phyloP scores from a whole-genome alignment of 805 yeast species.

The Sporopachydermia lactativora region DNA sequence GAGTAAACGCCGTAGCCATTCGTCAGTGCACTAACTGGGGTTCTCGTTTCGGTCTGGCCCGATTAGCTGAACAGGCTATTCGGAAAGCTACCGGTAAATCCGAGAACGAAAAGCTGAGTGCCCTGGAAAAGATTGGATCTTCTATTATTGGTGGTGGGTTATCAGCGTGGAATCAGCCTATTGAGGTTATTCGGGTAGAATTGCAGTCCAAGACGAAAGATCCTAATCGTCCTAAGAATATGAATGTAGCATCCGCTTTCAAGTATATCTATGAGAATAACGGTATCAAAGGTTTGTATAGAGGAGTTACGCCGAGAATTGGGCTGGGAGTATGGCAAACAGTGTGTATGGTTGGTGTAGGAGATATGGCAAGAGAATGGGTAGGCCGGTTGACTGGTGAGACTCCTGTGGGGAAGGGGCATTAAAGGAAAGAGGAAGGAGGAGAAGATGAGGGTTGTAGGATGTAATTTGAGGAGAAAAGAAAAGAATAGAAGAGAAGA shows the following conservation, averaged over 20 bases:
- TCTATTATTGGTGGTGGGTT: slow-evolving; percentile 94
- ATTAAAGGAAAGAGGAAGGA: slow-evolving; percentile 9
- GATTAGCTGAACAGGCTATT: slow-evolving; percentile 82
- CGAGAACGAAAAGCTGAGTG: slow-evolving; percentile 46
- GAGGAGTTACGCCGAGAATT: slow-evolving; percentile 95
- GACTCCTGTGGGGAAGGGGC: slow-evolving; percentile 29
- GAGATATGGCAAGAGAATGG: slow-evolving; percentile 76
- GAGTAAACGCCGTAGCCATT: slow-evolving; percentile 97
- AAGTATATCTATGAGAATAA: slow-evolving; percentile 70
- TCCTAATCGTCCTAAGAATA: slow-evolving; percentile 89
- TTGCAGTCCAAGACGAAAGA: slow-evolving; percentile 93
- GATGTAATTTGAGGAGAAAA: neutral
- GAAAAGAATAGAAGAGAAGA: neutral
- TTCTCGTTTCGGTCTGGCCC: slow-evolving; percentile 83
- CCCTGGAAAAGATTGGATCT: slow-evolving; percentile 71
- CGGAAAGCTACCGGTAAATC: slow-evolving; percentile 48
- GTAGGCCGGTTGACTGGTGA: slow-evolving; percentile 53
- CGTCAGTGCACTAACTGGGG: slow-evolving; percentile 99
- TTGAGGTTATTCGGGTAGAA: slow-evolving; percentile 94
- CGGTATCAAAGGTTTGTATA: slow-evolving; percentile 82
- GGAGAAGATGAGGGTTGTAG: neutral
- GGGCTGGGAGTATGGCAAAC: slow-evolving; percentile 98
- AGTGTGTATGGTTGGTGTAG: slow-evolving; percentile 95
- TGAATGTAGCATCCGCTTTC: slow-evolving; percentile 63
- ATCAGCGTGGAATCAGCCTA: slow-evolving; percentile 98